Evolutionary conservation across 306 rosid species (phyloP), one percentile per base, ranked within the genome.

Genomic region (Elaeagnus macrophylla): DNA sequence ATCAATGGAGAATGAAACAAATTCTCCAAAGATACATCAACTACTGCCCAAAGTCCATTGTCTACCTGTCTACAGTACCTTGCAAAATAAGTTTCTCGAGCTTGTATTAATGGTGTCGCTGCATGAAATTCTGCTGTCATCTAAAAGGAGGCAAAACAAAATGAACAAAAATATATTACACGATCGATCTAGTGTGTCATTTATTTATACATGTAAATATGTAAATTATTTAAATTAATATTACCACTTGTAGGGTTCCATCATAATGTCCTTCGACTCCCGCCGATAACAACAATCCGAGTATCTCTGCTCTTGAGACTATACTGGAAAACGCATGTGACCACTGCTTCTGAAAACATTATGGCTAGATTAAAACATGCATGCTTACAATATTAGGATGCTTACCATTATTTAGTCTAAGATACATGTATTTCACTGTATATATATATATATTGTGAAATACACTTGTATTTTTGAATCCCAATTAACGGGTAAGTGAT

Each of bases 21-120:
- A 10, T 72, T 54, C 47, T 85, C 89, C 71, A 81, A 44, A 1
- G 94, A 79, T 38, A 74, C 62, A 66, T 84, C 94, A 12, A 84
- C 94, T 1, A 84, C 53, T 6, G 57, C 89, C 88, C 94, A 84
- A 9, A 16, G 16, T 5, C 55, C 56, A 1, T 16, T 15, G 48
- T 59, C 25, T 7, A 81, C 18, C 15, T 68, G 65, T 48, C 76
- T 81, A 73, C 86, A 64, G 53, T 78, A 81, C 48, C 88, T 71
- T 39, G 72, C 83, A 57, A 81, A 78, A 50, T 61, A 63, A 68
- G 68, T 78, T 63, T 76, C 76, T 36, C 88, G 40, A 6, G 69
- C 19, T 0, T 75, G 70, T 12, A 81, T 55, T 9, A 59, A 36
- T 12, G 80, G 69, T 9, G 78, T 39, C 3, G 80, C 81, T 42